phyloP scores from a whole-genome alignment of 164 flowering plant species.

The Vitis rupestris region DNA sequence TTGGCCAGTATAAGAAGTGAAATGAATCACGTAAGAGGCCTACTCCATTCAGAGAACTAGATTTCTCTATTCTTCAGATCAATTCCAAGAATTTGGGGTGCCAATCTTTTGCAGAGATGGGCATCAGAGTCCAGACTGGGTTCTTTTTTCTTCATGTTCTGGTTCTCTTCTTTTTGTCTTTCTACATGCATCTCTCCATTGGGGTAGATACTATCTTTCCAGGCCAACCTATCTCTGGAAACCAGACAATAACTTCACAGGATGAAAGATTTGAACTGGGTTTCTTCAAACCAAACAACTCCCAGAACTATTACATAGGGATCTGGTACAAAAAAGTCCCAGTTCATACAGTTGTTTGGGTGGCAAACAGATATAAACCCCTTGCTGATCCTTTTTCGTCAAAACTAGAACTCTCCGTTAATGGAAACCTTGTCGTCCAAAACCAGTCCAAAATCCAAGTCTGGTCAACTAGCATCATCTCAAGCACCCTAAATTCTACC shows the following conservation, averaged over 20 bases:
- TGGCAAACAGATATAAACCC: slow-evolving; percentile 25
- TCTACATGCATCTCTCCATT: neutral
- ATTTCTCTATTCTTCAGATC: too few relatives aligned
- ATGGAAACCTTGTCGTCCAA: neutral
- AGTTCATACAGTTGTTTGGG: slow-evolving; percentile 21
- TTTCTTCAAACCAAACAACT: too few relatives aligned
- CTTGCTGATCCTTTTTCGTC: slow-evolving; percentile 10
- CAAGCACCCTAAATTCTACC: neutral
- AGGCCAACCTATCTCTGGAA: slow-evolving; percentile 22
- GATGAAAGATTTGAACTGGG: too few relatives aligned
- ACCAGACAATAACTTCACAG: slow-evolving; percentile 10
- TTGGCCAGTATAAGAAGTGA: too few relatives aligned
- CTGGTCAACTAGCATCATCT: neutral
- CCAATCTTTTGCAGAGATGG: too few relatives aligned
- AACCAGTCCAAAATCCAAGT: neutral
- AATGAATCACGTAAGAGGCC: too few relatives aligned
- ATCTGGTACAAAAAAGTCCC: slow-evolving; percentile 20
- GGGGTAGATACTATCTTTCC: slow-evolving; percentile 19
- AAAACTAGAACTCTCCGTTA: slow-evolving; percentile 12
- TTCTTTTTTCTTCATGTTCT: too few relatives aligned
- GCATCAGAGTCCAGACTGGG: too few relatives aligned
- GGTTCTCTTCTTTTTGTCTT: slow-evolving; percentile 6
- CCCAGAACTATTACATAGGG: too few relatives aligned
- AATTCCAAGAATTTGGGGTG: too few relatives aligned
- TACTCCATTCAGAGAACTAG: too few relatives aligned